A percentile compares a stretch with the other conserved stretches of the same genome.
These are phyloP conservation scores for Aspergillus sp. DNA, from an alignment of 2,329 filamentous ascomycete genomes.

Conservation along the genomic window DNA sequence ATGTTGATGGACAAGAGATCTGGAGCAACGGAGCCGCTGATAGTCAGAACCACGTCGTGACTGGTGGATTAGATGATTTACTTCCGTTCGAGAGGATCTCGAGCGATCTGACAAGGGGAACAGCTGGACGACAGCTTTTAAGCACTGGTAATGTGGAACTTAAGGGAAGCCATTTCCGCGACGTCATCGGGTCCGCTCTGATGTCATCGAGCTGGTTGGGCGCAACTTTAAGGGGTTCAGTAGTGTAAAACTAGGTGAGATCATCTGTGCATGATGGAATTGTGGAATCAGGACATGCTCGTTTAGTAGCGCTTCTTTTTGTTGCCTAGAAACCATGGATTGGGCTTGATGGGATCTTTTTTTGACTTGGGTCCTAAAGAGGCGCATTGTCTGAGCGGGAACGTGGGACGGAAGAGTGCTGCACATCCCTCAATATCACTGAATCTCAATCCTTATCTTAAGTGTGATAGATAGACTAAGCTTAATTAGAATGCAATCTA, in stretches of 20 bases:
- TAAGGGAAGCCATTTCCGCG: constrained; percentile 8
- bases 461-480: not conserved
- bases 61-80: not conserved
- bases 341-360: too few species aligned
- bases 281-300: not conserved
- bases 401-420: not conserved
- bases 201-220: constrained; percentile 19
- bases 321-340: not conserved
- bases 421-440: not conserved
- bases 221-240: not conserved
- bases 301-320: not conserved
- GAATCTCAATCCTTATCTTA: not conserved
- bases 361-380: too few species aligned
- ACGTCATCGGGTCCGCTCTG: constrained; percentile 21
- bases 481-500: constrained; percentile 7
- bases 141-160: not conserved
- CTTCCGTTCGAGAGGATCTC: constrained; percentile 5
- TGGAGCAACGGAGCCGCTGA: not conserved
- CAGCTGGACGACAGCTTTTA: not conserved
- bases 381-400: not conserved
- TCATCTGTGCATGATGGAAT: not conserved
- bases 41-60: not conserved
- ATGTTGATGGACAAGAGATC: constrained; percentile 7
- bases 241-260: not conserved
- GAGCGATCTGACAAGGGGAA: not conserved